Evolutionary conservation across 2,329 filamentous ascomycete genomes (phyloP).

Genomic region (Huntiella decipiens): DNA sequence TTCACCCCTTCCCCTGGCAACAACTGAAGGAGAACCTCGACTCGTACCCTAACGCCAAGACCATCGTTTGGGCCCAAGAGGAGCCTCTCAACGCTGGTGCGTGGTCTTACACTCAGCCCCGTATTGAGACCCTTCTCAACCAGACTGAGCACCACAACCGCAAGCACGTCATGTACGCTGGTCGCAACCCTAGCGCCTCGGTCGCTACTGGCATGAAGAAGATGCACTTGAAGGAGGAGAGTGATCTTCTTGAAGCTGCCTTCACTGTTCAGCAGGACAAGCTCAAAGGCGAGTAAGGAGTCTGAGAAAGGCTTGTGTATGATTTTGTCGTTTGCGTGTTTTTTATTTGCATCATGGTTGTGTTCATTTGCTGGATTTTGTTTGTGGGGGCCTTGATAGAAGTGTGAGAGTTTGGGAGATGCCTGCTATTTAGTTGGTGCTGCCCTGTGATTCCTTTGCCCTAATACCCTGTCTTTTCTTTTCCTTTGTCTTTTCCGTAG

Average conservation of each 20-base stretch:
- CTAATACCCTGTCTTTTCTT: conserved; percentile 5
- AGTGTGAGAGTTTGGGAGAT: not conserved
- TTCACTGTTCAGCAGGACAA: conserved; percentile 49
- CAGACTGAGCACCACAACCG: conserved; percentile 80
- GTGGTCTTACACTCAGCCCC: conserved; percentile 93
- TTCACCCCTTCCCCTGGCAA: conserved; percentile 98
- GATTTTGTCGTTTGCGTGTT: not conserved
- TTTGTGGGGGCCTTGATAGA: not conserved
- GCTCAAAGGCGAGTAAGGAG: conserved; percentile 42
- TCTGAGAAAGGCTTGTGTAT: not conserved
- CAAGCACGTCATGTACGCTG: conserved; percentile 94
- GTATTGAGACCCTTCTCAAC: conserved; percentile 91
- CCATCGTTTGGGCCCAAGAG: conserved; percentile 93
- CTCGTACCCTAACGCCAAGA: conserved; percentile 91
- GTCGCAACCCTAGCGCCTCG: conserved; percentile 78
- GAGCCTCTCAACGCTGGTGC: conserved; percentile 94
- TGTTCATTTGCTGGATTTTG: not conserved
- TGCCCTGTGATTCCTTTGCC: not conserved
- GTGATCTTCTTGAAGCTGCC: conserved; percentile 53
- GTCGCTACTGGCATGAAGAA: conserved; percentile 87
- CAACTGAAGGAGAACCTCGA: conserved; percentile 94
- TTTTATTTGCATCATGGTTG: not conserved
- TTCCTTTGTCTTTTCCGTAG: conserved; percentile 4
- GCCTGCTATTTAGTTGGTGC: not conserved
- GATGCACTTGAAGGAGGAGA: conserved; percentile 79